Evolutionary conservation across 75 land plant species (phyloP).

Genomic region (Pinus tabuliformis): DNA sequence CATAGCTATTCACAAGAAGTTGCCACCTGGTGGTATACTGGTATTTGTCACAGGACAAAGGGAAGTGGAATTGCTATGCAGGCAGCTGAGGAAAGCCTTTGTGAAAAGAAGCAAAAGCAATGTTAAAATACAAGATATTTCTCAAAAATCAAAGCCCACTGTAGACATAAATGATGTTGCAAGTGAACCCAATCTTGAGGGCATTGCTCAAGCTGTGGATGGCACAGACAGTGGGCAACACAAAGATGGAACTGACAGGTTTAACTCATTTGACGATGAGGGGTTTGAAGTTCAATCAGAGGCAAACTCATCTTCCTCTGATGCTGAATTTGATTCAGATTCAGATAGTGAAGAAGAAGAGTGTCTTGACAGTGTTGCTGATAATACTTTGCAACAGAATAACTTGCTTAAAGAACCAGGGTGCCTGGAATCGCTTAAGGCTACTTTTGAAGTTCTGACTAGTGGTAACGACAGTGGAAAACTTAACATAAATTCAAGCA

Average conservation of each 20-base stretch:
- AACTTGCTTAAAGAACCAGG: constrained; percentile 18
- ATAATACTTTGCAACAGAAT: constrained; percentile 13
- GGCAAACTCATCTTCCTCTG: constrained; percentile 24
- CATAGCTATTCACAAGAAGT: constrained; percentile 79
- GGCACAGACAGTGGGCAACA: constrained; percentile 4
- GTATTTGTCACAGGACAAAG: constrained; percentile 97
- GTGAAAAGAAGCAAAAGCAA: constrained; percentile 14
- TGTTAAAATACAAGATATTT: neutral
- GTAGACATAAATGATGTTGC: constrained; percentile 12
- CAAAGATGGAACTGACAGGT: constrained; percentile 22
- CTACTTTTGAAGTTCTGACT: constrained; percentile 60
- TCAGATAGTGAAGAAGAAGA: constrained; percentile 28
- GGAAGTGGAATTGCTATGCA: constrained; percentile 87
- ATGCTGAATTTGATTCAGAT: constrained; percentile 49
- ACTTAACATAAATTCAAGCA: neutral
- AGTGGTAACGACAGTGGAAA: constrained; percentile 12
- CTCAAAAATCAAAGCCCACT: constrained; percentile 1
- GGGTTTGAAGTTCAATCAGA: constrained; percentile 17
- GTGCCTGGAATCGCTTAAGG: constrained; percentile 46
- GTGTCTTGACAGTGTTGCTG: neutral
- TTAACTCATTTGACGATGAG: constrained; percentile 33
- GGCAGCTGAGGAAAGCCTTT: constrained; percentile 67
- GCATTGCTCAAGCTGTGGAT: constrained; percentile 60
- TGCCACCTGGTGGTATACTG: constrained; percentile 97
- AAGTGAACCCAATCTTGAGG: constrained; percentile 30